Evolutionary conservation across 768 basidiomycete species (phyloP).

Genomic region (Termitomyces sp.): DNA sequence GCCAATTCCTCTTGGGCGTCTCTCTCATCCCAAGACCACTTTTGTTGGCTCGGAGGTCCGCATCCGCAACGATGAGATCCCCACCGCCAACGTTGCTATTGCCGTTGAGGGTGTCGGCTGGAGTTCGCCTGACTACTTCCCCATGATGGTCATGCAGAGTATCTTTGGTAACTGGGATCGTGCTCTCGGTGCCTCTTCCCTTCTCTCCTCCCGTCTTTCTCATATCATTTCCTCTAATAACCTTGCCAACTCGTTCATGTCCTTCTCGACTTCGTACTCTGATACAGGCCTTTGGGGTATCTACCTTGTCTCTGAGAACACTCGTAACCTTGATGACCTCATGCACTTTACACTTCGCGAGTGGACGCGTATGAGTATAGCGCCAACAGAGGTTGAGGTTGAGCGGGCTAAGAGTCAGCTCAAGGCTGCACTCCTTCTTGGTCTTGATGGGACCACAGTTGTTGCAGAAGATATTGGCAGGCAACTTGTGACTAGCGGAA

Average conservation of each 20-base stretch:
- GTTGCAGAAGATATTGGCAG: constrained; percentile 98
- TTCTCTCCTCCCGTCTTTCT: constrained; percentile 87
- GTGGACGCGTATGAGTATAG: constrained; percentile 92
- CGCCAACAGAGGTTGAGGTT: constrained; percentile 80
- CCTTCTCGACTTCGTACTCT: constrained; percentile 97
- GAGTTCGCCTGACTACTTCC: constrained; percentile 98
- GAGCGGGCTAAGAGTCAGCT: constrained; percentile 98
- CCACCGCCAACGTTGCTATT: constrained; percentile 90
- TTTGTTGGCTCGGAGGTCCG: constrained; percentile 97
- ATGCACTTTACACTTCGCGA: constrained; percentile 91
- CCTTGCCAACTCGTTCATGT: constrained; percentile 99
- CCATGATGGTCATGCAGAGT: constrained; percentile 97
- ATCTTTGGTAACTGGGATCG: constrained; percentile 99
- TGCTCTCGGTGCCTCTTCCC: constrained; percentile 82
- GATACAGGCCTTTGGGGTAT: constrained; percentile 99
- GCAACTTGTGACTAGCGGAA: constrained; percentile 92
- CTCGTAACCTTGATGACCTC: constrained; percentile 89
- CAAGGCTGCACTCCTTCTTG: constrained; percentile 87
- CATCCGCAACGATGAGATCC: constrained; percentile 85
- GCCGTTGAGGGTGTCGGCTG: constrained; percentile 98
- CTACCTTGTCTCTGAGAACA: constrained; percentile 94
- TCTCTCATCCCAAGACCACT: constrained; percentile 66
- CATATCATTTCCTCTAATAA: constrained; percentile 89
- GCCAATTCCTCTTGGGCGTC: constrained; percentile 84
- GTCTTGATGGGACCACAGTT: constrained; percentile 93